Base-by-base conservation (phyloP, 2,329 filamentous ascomycete species). In the Cladosporium colombiae region DNA sequence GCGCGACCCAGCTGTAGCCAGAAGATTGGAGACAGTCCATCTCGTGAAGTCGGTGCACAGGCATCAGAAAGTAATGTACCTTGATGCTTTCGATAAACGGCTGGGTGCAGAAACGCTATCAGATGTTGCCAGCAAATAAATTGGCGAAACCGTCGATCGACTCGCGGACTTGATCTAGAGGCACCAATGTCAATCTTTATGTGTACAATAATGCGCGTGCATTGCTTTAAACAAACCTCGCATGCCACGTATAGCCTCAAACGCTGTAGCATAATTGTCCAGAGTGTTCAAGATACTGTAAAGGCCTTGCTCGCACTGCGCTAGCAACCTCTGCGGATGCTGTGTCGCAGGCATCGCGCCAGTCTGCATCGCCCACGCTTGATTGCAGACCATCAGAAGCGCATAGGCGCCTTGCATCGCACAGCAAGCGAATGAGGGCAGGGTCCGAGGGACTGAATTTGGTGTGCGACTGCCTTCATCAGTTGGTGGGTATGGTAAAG, bases 321-420 rank as follows among this genome's bases (percentile, higher is more conserved):
- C 44, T 14, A 66, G 40, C 50, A 63, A 25, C 16, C 55, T 56
- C 21, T 29, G 16, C 6, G 50, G 50, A n/a, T 59, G 52, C 52
- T 57, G 59, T 44, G 31, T 66, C 16, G 49, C 21, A 25, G 59
- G 46, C 50, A 62, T 55, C 2, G 59, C 61, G 40, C 65, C 53
- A 7, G 60, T 64, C 52, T 56, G 44, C 50, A 58, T 56, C 7
- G 40, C 35, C 44, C 62, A 63, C 23, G 64, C 66, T 13, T 66
- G 64, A 14, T 67, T 68, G 31, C 68, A 81, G 8, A 81, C 73
- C 80, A 81, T 82, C 18, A 82, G 71, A 74, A 81, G 75, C 5
- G 79, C 79, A 66, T 82, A 82, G 66, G 79, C 81, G 49, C 78
- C 77, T 67, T 82, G 80, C 79, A 81, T 81, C 8, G 80, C 74